Evolutionary conservation across 2,329 filamentous ascomycete species (phyloP).

Genomic region (Clarireedia sp.): DNA sequence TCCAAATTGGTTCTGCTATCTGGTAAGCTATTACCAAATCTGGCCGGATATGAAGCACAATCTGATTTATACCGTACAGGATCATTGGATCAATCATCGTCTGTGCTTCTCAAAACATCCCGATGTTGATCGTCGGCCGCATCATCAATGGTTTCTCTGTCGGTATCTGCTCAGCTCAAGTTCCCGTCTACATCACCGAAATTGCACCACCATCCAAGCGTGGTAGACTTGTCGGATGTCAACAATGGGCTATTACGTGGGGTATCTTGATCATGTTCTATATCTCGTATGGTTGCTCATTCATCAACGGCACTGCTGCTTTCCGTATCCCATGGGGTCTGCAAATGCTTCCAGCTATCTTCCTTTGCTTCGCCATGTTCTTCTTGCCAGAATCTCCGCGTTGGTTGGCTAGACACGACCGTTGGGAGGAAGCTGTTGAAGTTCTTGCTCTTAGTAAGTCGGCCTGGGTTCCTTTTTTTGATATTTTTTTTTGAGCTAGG

Average conservation of each 20-base stretch:
- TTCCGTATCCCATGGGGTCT: conserved; percentile 59
- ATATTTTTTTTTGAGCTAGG: not conserved
- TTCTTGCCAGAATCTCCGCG: conserved; percentile 56
- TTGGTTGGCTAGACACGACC: conserved; percentile 55
- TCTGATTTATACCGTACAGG: conserved; percentile 34
- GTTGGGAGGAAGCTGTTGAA: conserved; percentile 50
- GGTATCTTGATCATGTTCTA: conserved; percentile 65
- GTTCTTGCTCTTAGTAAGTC: conserved; percentile 22
- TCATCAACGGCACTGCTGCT: conserved; percentile 32
- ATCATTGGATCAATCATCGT: conserved; percentile 53
- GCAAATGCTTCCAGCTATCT: conserved; percentile 52
- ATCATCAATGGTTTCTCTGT: conserved; percentile 58
- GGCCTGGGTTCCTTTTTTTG: not conserved
- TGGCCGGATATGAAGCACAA: not conserved
- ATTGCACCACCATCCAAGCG: conserved; percentile 50
- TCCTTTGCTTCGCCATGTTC: conserved; percentile 50
- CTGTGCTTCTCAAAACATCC: conserved; percentile 47
- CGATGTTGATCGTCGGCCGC: conserved; percentile 45
- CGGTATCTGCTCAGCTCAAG: conserved; percentile 54
- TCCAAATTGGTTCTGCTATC: conserved; percentile 39
- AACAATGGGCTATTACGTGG: conserved; percentile 56
- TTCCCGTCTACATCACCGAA: conserved; percentile 62
- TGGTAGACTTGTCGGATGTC: conserved; percentile 60
- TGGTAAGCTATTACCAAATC: conserved; percentile 29
- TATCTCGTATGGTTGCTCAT: conserved; percentile 47